phyloP scores from a whole-genome alignment of 2,329 filamentous ascomycete species.

The Hymenoscyphus linearis region DNA sequence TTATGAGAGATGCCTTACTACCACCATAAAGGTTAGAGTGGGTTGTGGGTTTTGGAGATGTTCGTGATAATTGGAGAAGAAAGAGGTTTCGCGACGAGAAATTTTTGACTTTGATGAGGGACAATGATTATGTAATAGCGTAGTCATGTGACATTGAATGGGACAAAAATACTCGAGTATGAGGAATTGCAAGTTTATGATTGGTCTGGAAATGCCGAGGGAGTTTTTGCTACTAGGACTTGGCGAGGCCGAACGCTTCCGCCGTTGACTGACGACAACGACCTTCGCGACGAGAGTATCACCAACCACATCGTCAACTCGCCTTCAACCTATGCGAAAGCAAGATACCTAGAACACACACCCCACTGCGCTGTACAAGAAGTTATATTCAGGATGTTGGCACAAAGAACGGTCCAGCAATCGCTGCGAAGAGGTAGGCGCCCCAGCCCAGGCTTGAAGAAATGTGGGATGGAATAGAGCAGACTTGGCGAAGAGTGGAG shows the following conservation, averaged over 20 bases:
- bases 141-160: background rate
- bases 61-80: slow-evolving; percentile 24
- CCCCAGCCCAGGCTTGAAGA: background rate
- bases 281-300: background rate
- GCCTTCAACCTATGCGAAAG: background rate
- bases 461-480: slow-evolving; percentile 1
- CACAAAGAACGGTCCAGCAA: slow-evolving; percentile 39
- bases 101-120: slow-evolving; percentile 12
- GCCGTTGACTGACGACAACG: slow-evolving; percentile 3
- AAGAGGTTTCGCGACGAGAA: slow-evolving; percentile 8
- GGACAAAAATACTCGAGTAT: background rate
- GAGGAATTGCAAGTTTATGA: slow-evolving; percentile 5
- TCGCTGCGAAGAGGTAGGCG: slow-evolving; percentile 38
- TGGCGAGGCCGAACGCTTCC: slow-evolving; percentile 23
- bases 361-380: background rate
- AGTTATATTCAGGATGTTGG: slow-evolving; percentile 35
- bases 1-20: slow-evolving; percentile 12
- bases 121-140: slow-evolving; percentile 14
- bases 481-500: too few relatives aligned
- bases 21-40: slow-evolving; percentile 28
- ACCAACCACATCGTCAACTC: background rate
- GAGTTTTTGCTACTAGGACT: slow-evolving; percentile 3
- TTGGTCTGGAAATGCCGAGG: slow-evolving; percentile 16
- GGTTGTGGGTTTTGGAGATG: slow-evolving; percentile 30
- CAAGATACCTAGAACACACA: background rate